phyloP scores from a whole-genome alignment of 345 rosid species.

The Limnanthes douglasii region DNA sequence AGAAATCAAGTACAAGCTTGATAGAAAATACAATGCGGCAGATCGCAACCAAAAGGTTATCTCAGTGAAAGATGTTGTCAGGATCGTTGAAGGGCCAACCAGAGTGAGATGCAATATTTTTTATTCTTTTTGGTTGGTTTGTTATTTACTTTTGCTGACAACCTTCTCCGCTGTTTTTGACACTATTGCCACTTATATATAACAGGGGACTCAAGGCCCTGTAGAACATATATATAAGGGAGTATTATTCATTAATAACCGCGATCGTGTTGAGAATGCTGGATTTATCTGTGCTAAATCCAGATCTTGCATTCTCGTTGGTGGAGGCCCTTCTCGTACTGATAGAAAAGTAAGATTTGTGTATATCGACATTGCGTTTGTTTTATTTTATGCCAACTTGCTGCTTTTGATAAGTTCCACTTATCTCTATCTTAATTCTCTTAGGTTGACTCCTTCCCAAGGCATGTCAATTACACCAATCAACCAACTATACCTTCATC shows the following conservation, averaged over 20 bases:
- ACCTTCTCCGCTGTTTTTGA: constrained; percentile 3
- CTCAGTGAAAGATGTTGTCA: constrained; percentile 67
- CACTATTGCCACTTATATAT: constrained; percentile 2
- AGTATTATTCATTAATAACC: constrained; percentile 62
- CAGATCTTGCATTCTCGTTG: constrained; percentile 56
- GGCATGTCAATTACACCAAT: constrained; percentile 40
- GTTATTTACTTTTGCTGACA: constrained; percentile 4
- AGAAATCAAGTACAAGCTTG: constrained; percentile 87
- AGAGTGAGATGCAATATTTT: constrained; percentile 33
- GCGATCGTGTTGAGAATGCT: constrained; percentile 94
- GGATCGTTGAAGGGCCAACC: constrained; percentile 79
- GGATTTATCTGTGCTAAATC: constrained; percentile 88
- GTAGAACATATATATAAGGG: constrained; percentile 78
- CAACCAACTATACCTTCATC: constrained; percentile 57
- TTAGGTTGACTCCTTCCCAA: constrained; percentile 57
- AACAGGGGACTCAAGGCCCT: constrained; percentile 90
- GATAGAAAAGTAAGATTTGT: constrained; percentile 51
- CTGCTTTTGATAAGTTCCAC: constrained; percentile 2
- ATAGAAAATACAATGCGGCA: constrained; percentile 51
- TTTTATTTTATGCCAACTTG: constrained; percentile 3
- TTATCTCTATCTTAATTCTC: constrained; percentile 4
- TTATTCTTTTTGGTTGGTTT: constrained; percentile 9
- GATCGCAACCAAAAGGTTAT: constrained; percentile 60
- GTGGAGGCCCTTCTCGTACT: constrained; percentile 62
- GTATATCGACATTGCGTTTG: not conserved